Percentiles rank a stretch among this genome's conserved stretches.
These are phyloP conservation scores for Arthroderma uncinatum DNA, from an alignment of 2,329 filamentous ascomycete species.

Conservation along the genomic window DNA sequence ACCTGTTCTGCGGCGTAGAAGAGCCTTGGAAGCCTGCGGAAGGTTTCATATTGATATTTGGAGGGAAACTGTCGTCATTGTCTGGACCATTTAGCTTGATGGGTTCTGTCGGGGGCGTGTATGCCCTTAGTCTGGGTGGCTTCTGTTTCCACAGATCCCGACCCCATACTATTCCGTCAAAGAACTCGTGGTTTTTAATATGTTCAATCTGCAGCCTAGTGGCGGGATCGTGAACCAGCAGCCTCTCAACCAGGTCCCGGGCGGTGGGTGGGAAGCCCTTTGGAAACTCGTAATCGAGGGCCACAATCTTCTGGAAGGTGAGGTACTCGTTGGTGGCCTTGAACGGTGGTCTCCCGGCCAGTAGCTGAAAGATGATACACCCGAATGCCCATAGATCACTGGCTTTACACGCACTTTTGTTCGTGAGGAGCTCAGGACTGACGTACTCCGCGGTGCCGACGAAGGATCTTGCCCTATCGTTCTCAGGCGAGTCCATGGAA, in stretches of 20 bases:
- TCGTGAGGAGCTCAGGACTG: constrained; percentile 88
- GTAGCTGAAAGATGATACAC: constrained; percentile 91
- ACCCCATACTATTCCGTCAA: constrained; percentile 76
- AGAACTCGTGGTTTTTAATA: constrained; percentile 94
- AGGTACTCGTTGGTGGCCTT: constrained; percentile 92
- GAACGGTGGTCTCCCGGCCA: constrained; percentile 93
- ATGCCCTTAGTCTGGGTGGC: constrained; percentile 74
- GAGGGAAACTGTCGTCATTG: constrained; percentile 31
- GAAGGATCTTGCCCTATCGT: constrained; percentile 78
- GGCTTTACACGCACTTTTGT: constrained; percentile 94
- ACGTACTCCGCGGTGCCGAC: constrained; percentile 98
- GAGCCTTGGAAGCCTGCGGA: constrained; percentile 25
- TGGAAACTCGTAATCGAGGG: constrained; percentile 87
- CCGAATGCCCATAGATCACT: constrained; percentile 98
- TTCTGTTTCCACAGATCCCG: constrained; percentile 79
- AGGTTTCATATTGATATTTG: constrained; percentile 29
- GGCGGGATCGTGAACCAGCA: constrained; percentile 78
- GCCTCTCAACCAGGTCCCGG: constrained; percentile 77
- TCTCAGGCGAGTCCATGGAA: constrained; percentile 44
- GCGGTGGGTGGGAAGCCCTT: constrained; percentile 75
- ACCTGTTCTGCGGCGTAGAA: constrained; percentile 51
- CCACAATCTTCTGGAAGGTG: constrained; percentile 97
- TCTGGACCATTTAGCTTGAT: constrained; percentile 56
- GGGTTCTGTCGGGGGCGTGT: constrained; percentile 64
- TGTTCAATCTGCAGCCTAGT: constrained; percentile 83